Base-by-base conservation (phyloP, 495 filamentous ascomycete genomes). In the Penicillium coffeae region DNA sequence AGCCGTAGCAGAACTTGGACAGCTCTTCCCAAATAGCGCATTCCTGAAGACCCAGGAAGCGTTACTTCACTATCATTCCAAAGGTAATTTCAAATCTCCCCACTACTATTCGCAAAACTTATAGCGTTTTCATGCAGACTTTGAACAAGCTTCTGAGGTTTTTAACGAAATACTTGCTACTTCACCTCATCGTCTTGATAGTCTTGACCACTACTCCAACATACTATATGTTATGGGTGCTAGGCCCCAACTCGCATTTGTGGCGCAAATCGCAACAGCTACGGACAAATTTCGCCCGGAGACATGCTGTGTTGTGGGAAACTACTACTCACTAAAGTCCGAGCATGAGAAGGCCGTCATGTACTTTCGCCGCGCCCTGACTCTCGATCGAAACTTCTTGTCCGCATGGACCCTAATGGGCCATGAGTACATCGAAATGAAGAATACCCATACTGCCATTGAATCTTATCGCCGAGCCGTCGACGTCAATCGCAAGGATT, bases 401-500 rank as follows among this genome's bases (percentile, higher is more conserved):
- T 92, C 88, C 3, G 94, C 94, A 12, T 99, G 94, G 94, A 99
- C 91, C 1, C 75, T 99, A 0, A 99, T 99, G 94, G 94, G 94
- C 8, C 94, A 97, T 63, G 94, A 99, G 62, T 99, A 96, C 64
- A 89, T 97, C 27, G 94, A 99, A 64, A 85, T 99, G 72, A 99
- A 97, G 59, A 99, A 99, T 59, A 99, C 94, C 0, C 94, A 99
- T 58, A 91, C 94, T 0, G 94, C 94, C 13, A 97, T 99, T 51
- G 94, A 99, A 64, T 90, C 87, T 8, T 99, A 99, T 59, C 85
- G 94, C 3, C 85, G 94, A 13, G 94, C 94, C 1, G 94, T 99
- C 3, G 94, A 97, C 55, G 86, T 92, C 60, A 97, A 99, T 63
- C 84, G 93, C 36, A 88, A 91, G 61, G 94, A 99, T 61, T 97